A percentile compares a stretch with the other conserved stretches of the same genome.
Evolutionary conservation across 1,284 basidiomycete species (phyloP).

Genomic region (Chalciporus sp.): DNA sequence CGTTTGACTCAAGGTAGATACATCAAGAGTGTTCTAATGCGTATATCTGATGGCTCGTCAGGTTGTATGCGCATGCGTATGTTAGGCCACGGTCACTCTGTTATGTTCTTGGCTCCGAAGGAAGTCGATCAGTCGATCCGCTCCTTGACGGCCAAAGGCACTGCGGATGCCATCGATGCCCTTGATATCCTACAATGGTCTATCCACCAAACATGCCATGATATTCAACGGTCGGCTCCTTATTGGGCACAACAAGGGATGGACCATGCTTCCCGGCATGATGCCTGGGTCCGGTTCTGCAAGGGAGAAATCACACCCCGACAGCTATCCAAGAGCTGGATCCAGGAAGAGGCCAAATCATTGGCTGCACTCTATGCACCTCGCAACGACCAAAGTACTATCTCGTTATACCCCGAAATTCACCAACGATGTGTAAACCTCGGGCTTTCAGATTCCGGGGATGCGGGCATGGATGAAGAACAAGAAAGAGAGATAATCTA

Average conservation of each 20-base stretch:
- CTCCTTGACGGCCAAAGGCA: constrained; percentile 13
- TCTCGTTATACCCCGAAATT: constrained; percentile 25
- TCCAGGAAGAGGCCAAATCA: constrained; percentile 41
- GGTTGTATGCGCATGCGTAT: constrained; percentile 56
- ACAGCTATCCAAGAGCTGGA: constrained; percentile 36
- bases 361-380: constrained; percentile 41
- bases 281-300: constrained; percentile 34
- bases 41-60: too few relatives aligned
- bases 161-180: constrained; percentile 17
- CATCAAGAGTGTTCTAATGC: too few relatives aligned
- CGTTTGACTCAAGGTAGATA: constrained; percentile 55
- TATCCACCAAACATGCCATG: constrained; percentile 46
- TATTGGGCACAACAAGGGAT: constrained; percentile 53
- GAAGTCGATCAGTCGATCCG: constrained; percentile 49
- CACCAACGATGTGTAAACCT: constrained; percentile 31
- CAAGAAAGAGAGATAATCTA: constrained; percentile 51
- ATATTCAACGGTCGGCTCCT: constrained; percentile 42
- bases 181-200: constrained; percentile 48
- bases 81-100: constrained; percentile 49
- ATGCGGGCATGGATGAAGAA: constrained; percentile 43
- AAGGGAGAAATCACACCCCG: not conserved
- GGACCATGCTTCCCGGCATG: constrained; percentile 39
- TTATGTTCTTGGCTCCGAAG: constrained; percentile 51
- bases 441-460: constrained; percentile 21
- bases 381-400: not conserved